These are phyloP conservation scores for Podospora pseudopauciseta DNA, from an alignment of 495 filamentous ascomycete genomes.

Conservation along the genomic window DNA sequence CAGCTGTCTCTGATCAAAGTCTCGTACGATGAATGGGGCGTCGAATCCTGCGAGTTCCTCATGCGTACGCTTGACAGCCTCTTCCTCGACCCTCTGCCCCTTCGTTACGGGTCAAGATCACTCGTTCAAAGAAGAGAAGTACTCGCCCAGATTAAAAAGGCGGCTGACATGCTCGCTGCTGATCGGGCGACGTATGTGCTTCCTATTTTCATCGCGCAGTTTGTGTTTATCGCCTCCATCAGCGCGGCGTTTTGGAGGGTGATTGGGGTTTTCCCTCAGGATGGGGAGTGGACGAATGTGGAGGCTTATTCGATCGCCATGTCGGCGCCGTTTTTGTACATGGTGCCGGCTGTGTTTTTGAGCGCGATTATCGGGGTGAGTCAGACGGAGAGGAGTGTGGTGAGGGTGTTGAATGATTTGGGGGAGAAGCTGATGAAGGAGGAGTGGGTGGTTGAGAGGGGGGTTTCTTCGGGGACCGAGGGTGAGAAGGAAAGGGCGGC, in stretches of 20 bases:
- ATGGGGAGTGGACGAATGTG: conserved; percentile 16
- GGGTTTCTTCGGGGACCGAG: not conserved
- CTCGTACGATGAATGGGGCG: conserved; percentile 14
- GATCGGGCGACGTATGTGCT: conserved; percentile 17
- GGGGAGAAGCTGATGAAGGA: conserved; percentile 5
- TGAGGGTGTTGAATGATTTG: conserved; percentile 11
- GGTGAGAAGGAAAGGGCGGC: not conserved
- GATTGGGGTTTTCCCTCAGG: conserved; percentile 10
- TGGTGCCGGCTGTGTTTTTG: conserved; percentile 17
- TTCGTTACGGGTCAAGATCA: not conserved
- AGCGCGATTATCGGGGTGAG: conserved; percentile 16
- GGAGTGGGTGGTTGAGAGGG: not conserved
- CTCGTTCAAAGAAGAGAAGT: not conserved
- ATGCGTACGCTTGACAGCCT: not conserved
- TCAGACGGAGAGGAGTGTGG: conserved; percentile 18
- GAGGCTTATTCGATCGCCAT: conserved; percentile 24
- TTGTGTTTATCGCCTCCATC: conserved; percentile 16
- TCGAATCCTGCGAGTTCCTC: not conserved
- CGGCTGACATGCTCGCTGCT: conserved; percentile 13
- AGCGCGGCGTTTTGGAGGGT: conserved; percentile 20
- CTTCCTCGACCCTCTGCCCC: not conserved
- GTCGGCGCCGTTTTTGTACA: conserved; percentile 19
- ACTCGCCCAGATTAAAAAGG: not conserved
- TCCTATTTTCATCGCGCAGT: conserved; percentile 18
- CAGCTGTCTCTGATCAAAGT: conserved; percentile 4